Percentiles rank a stretch among this genome's conserved stretches.
phyloP scores from a whole-genome alignment of 768 basidiomycete species.

The Termitomyces sp. region DNA sequence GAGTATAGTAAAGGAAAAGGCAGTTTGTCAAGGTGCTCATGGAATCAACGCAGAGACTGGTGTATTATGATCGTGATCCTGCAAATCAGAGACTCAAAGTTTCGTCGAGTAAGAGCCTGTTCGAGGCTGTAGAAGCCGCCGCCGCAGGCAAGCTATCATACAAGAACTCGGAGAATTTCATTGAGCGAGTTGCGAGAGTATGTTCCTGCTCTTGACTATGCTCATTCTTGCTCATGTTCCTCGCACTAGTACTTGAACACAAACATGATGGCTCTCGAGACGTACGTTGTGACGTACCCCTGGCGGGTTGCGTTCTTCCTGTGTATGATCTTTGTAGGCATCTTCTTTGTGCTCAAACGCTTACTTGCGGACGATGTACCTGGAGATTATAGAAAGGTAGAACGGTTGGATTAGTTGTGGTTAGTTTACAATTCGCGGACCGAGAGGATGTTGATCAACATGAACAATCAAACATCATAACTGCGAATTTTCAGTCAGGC shows the following conservation, averaged over 20 bases:
- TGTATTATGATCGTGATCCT: conserved; percentile 75
- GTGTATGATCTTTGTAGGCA: conserved; percentile 20
- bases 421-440: too few relatives aligned
- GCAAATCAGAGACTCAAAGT: conserved; percentile 53
- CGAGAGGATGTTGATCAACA: neutral
- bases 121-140: conserved; percentile 68
- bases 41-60: conserved; percentile 42
- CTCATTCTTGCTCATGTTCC: neutral
- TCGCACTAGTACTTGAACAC: conserved; percentile 35
- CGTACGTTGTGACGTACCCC: conserved; percentile 32
- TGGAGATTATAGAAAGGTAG: conserved; percentile 23
- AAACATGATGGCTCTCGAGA: conserved; percentile 33
- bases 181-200: conserved; percentile 68
- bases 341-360: conserved; percentile 25
- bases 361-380: conserved; percentile 19
- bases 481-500: neutral
- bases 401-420: conserved; percentile 24
- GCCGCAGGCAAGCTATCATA: conserved; percentile 42
- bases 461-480: neutral
- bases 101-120: conserved; percentile 47
- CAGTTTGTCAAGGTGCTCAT: neutral
- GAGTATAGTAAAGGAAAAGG: conserved; percentile 17
- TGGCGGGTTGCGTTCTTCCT: conserved; percentile 29
- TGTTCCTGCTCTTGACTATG: conserved; percentile 4
- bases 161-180: conserved; percentile 65